Percentiles rank a stretch among this genome's conserved stretches.
phyloP scores from a whole-genome alignment of 768 basidiomycete genomes.

The Amanita molliuscula region DNA sequence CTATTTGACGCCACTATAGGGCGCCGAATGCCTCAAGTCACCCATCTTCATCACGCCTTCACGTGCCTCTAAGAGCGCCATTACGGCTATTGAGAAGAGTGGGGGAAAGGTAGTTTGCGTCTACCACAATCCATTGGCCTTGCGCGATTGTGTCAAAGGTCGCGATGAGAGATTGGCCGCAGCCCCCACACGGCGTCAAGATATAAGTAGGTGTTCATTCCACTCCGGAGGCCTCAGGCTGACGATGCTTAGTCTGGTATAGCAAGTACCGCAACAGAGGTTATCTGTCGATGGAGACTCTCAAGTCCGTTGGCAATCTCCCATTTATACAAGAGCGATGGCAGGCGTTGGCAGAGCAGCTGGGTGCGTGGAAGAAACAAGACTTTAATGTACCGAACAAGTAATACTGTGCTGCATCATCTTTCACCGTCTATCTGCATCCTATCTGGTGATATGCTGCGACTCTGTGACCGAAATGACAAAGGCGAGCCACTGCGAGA shows the following conservation, averaged over 20 bases:
- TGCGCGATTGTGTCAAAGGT: conserved; percentile 70
- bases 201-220: conserved; percentile 54
- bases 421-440: conserved; percentile 29
- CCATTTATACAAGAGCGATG: conserved; percentile 65
- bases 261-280: conserved; percentile 64
- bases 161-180: conserved; percentile 63
- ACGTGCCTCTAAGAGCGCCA: conserved; percentile 79
- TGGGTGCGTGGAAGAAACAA: conserved; percentile 46
- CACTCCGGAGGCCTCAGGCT: conserved; percentile 3
- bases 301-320: conserved; percentile 35
- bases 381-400: conserved; percentile 31
- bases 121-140: conserved; percentile 81
- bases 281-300: conserved; percentile 54
- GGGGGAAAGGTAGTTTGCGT: conserved; percentile 85
- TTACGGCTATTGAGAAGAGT: conserved; percentile 67
- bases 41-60: conserved; percentile 77
- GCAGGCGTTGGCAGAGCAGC: conserved; percentile 51
- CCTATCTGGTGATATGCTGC: conserved; percentile 48
- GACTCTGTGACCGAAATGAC: conserved; percentile 45
- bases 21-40: conserved; percentile 51
- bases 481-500: conserved; percentile 41
- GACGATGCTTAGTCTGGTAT: conserved; percentile 56
- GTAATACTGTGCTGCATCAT: conserved; percentile 17
- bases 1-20: conserved; percentile 28
- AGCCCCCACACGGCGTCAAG: conserved; percentile 75